Evolutionary conservation across 768 basidiomycete species (phyloP).

Genomic region (Russula griseocarnosa): DNA sequence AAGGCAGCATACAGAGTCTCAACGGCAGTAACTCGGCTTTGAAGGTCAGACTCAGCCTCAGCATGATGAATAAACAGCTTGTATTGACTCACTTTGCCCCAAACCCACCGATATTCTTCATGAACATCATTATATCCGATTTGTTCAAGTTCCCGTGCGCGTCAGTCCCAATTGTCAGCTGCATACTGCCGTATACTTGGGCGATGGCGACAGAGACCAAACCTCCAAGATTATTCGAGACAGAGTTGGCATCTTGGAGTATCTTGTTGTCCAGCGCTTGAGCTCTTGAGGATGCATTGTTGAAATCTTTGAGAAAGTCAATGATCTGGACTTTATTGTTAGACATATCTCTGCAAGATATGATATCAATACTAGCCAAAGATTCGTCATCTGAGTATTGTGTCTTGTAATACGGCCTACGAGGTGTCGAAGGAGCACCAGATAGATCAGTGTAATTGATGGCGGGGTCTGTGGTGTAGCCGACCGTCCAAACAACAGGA

Average conservation of each 20-base stretch:
- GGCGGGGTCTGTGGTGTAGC: conserved; percentile 32
- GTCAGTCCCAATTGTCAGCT: conserved; percentile 52
- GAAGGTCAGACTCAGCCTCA: conserved; percentile 3
- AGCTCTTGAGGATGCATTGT: conserved; percentile 43
- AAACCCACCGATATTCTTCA: conserved; percentile 35
- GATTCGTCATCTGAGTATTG: conserved; percentile 36
- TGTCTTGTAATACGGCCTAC: conserved; percentile 43
- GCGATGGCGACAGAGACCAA: conserved; percentile 51
- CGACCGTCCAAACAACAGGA: conserved; percentile 33
- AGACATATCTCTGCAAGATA: background rate
- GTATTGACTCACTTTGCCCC: conserved; percentile 37
- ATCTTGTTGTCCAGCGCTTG: conserved; percentile 47
- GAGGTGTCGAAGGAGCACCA: conserved; percentile 38
- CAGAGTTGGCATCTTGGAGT: conserved; percentile 43
- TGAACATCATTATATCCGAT: conserved; percentile 49
- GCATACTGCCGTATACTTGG: conserved; percentile 51
- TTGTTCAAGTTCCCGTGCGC: conserved; percentile 48
- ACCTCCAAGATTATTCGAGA: conserved; percentile 49
- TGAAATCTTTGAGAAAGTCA: conserved; percentile 44
- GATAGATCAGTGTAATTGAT: conserved; percentile 35
- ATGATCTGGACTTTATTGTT: conserved; percentile 37
- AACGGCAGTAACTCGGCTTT: conserved; percentile 42
- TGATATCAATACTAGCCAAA: conserved; percentile 14
- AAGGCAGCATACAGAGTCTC: conserved; percentile 53
- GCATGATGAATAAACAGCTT: background rate